Conservation (phyloP, 176 grass and related monocot genomes). For the Chloris gayana region DNA sequence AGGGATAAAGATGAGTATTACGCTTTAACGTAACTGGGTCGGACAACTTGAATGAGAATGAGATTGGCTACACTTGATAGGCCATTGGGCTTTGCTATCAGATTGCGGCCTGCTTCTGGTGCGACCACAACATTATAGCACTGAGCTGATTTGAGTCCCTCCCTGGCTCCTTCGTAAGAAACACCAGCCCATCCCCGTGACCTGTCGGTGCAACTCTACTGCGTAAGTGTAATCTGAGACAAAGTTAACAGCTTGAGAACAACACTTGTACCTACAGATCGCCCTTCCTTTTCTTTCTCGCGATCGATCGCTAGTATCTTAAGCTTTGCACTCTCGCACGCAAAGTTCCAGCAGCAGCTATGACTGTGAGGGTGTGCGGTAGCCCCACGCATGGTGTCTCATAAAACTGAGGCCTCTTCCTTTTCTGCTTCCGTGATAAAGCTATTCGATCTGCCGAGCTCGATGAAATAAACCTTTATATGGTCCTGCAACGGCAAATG, state of each 20-base stretch:
- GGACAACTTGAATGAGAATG: too few relatives aligned
- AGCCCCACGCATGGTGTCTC: constrained; percentile 38
- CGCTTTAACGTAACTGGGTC: too few relatives aligned
- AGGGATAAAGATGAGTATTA: too few relatives aligned
- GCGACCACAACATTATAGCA: too few relatives aligned
- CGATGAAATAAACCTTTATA: too few relatives aligned
- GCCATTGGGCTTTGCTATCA: too few relatives aligned
- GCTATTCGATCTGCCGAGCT: neutral
- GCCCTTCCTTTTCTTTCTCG: neutral
- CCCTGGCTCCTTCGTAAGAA: too few relatives aligned
- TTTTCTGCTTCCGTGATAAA: constrained; percentile 36
- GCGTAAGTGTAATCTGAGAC: neutral
- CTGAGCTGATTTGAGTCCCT: neutral
- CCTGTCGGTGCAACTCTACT: neutral
- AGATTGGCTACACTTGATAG: too few relatives aligned
- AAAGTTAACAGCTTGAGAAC: neutral
- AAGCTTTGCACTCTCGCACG: constrained; percentile 68
- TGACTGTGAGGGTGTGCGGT: neutral
- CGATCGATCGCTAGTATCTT: constrained; percentile 41
- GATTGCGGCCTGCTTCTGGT: too few relatives aligned
- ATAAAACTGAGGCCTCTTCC: constrained; percentile 22
- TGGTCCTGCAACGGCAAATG: constrained; percentile 5
- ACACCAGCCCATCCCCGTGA: neutral
- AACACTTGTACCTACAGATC: neutral
- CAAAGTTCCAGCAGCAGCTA: constrained; percentile 47